Evolutionary conservation across 495 filamentous ascomycete species (phyloP).

Genomic region (Barbatosphaeria neglecta): DNA sequence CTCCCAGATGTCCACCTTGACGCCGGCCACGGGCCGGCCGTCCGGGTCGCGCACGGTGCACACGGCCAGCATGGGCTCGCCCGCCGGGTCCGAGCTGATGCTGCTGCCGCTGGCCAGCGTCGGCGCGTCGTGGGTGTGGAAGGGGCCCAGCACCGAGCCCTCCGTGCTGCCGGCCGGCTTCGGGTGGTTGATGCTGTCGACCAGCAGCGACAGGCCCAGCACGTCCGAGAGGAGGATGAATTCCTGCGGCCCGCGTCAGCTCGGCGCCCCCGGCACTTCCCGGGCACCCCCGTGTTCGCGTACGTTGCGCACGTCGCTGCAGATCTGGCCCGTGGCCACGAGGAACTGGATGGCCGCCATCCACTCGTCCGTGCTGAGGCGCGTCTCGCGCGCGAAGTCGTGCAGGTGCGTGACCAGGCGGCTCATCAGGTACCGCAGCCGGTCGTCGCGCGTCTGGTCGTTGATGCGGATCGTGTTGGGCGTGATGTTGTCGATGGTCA

Average conservation of each 20-base stretch:
- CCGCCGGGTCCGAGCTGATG: conserved; percentile 63
- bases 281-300: background rate
- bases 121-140: conserved; percentile 84
- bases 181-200: conserved; percentile 87
- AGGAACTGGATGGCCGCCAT: conserved; percentile 62
- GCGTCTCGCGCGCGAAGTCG: conserved; percentile 72
- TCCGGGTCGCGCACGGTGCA: conserved; percentile 61
- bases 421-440: conserved; percentile 62
- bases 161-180: conserved; percentile 67
- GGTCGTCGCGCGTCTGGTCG: conserved; percentile 51
- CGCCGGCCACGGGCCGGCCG: conserved; percentile 55
- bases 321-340: conserved; percentile 62
- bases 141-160: conserved; percentile 83
- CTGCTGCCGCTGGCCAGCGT: conserved; percentile 46
- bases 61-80: conserved; percentile 62
- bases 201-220: conserved; percentile 77
- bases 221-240: conserved; percentile 92
- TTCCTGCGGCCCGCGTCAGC: conserved; percentile 40
- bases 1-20: conserved; percentile 89
- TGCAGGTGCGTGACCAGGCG: conserved; percentile 69
- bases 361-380: conserved; percentile 71
- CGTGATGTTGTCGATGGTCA: conserved; percentile 77
- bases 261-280: no score
- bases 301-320: conserved; percentile 48
- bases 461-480: conserved; percentile 64